Conservation (phyloP, 1,139 yeast genomes). For the Kodamaea sp. region DNA sequence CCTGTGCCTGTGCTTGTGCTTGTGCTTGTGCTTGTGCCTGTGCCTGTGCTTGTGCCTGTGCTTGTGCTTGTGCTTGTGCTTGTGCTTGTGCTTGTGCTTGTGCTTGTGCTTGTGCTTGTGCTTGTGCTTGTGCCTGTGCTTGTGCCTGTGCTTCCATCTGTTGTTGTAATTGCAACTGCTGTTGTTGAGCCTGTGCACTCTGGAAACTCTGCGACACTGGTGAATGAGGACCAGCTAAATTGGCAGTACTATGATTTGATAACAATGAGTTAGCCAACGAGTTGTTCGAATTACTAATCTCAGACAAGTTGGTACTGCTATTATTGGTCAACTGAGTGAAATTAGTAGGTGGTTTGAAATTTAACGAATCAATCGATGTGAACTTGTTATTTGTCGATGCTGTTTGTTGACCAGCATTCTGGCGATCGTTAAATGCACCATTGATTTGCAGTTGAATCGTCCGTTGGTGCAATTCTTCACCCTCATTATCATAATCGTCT, state of each 20-base stretch:
- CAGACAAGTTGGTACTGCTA: slow-evolving; percentile 41
- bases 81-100: slow-evolving; percentile 14
- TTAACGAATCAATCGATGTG: slow-evolving; percentile 39
- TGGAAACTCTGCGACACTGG: slow-evolving; percentile 9
- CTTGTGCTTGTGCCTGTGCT: slow-evolving; percentile 16
- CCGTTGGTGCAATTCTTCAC: slow-evolving; percentile 6
- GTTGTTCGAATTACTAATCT: slow-evolving; percentile 26
- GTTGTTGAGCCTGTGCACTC: slow-evolving; percentile 10
- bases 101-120: slow-evolving; percentile 12
- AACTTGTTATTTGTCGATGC: slow-evolving; percentile 19
- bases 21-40: slow-evolving; percentile 14
- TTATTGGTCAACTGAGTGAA: slow-evolving; percentile 44
- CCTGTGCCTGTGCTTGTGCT: slow-evolving; percentile 8
- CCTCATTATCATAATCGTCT: slow-evolving; percentile 13
- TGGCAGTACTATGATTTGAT: slow-evolving; percentile 20
- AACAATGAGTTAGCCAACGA: slow-evolving; percentile 25
- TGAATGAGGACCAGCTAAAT: slow-evolving; percentile 10
- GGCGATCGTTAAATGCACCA: slow-evolving; percentile 1
- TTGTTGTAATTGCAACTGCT: slow-evolving; percentile 11
- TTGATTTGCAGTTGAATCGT: background rate
- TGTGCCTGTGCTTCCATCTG: slow-evolving; percentile 17
- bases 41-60: slow-evolving; percentile 6
- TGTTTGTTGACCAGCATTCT: slow-evolving; percentile 4
- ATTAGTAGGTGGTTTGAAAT: slow-evolving; percentile 41
- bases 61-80: slow-evolving; percentile 12